Evolutionary conservation across 2,329 filamentous ascomycete genomes (phyloP).

Genomic region (Fusarium sacchari): DNA sequence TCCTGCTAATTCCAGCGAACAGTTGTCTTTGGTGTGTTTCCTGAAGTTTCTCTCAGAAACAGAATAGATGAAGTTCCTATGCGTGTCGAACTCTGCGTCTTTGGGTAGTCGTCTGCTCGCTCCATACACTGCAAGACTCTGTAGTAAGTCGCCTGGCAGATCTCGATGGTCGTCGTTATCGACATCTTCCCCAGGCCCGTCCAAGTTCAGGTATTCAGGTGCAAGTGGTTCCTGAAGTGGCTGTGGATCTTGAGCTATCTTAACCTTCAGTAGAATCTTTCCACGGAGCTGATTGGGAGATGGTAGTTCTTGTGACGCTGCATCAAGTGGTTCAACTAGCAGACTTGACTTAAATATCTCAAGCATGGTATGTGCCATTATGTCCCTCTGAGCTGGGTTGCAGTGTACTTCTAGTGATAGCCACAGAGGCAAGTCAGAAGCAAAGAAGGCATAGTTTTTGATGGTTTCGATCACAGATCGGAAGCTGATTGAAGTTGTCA

Average conservation of each 20-base stretch:
- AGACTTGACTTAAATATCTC: background rate
- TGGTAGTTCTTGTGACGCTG: background rate
- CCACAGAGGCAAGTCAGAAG: constrained; percentile 21
- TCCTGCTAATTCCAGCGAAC: background rate
- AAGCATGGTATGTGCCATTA: constrained; percentile 17
- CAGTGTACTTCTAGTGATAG: constrained; percentile 23
- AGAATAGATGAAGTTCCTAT: constrained; percentile 21
- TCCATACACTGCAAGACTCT: constrained; percentile 18
- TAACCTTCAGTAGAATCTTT: constrained; percentile 19
- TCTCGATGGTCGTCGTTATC: fast-evolving
- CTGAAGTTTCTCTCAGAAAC: constrained; percentile 5
- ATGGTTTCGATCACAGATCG: background rate
- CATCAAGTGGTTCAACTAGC: background rate
- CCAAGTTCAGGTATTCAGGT: background rate
- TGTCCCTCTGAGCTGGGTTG: background rate
- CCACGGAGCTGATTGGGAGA: constrained; percentile 1
- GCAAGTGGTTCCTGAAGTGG: background rate
- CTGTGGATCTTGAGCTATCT: background rate
- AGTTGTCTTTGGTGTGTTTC: background rate
- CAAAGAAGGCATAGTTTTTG: background rate
- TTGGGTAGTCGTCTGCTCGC: constrained; percentile 6
- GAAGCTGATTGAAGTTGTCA: constrained; percentile 19
- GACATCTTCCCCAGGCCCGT: fast-evolving
- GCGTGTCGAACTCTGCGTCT: background rate
- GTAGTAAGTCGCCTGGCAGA: background rate